Evolutionary conservation across 108 stramenopile species (phyloP), one percentile per base, ranked within the genome.

Genomic region (Skeletonema costatum): DNA sequence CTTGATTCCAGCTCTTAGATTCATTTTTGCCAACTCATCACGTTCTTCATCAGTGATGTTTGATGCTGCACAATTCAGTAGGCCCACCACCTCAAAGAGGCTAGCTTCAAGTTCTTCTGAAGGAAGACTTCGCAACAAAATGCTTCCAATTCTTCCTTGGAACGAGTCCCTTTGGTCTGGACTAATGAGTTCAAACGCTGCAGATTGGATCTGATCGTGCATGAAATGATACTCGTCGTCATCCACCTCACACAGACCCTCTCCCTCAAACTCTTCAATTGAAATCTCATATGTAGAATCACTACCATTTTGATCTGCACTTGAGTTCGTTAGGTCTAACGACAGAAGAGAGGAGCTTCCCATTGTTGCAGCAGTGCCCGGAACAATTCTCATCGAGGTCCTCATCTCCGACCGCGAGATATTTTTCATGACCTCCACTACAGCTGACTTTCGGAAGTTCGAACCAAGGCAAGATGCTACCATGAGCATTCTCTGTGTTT

Each of bases 121-220:
- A 25, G 25, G 25, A 25, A 25, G 25, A 25, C 25, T 25, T 7
- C 11, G 6, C 5, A 6, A 21, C 25, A 58, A 10, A 58, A 58
- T 21, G 5, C 19, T 58, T 6, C 56, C 56, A 7, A 36, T 36
- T 5, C 36, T 36, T 8, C 36, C 4, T 36, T 9, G 36, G 36
- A 36, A 36, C 6, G 36, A 25, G 25, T 29, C 19, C 5, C 56
- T 21, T 58, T 10, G 19, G 1, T 25, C 25, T 21, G 29, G 19
- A 21, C 56, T 25, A 10, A 21, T 58, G 3, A 36, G 36, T 36
- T 36, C 5, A 6, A 6, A 36, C 5, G 36, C 36, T 6, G 36
- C 36, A 0, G 36, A 21, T 58, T 58, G 87, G 13, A 87, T 67
- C 42, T 80, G 66, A 65, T 87, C 87, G 42, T 90, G 86, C 3